Conservation (phyloP, 2,329 filamentous ascomycete genomes). For the Drechslera avenae region DNA sequence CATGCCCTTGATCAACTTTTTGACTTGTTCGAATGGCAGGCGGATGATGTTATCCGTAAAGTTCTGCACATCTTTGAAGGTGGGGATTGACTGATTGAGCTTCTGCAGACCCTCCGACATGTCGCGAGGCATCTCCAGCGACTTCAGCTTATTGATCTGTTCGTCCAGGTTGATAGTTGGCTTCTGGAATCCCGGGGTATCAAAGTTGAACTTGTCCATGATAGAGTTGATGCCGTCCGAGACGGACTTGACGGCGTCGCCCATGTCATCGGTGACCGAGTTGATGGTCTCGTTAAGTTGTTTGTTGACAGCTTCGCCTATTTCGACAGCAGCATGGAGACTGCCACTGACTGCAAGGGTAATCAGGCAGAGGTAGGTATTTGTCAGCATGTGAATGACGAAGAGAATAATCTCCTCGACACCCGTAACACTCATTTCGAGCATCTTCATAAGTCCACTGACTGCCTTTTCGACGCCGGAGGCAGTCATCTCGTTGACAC, state of each 20-base stretch:
- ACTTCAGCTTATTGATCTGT: slow-evolving; percentile 69
- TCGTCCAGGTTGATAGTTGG: slow-evolving; percentile 68
- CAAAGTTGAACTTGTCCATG: slow-evolving; percentile 48
- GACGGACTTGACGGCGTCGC: slow-evolving; percentile 44
- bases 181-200: slow-evolving; percentile 51
- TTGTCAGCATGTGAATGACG: slow-evolving; percentile 87
- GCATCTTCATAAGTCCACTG: slow-evolving; percentile 76
- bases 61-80: slow-evolving; percentile 82
- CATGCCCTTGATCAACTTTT: slow-evolving; percentile 71
- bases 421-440: slow-evolving; percentile 78
- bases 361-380: slow-evolving; percentile 88
- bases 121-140: slow-evolving; percentile 70
- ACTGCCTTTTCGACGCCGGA: slow-evolving; percentile 80
- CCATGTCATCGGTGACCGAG: slow-evolving; percentile 58
- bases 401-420: slow-evolving; percentile 90
- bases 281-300: slow-evolving; percentile 68
- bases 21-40: slow-evolving; percentile 81
- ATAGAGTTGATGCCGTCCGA: slow-evolving; percentile 47
- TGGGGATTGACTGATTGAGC: slow-evolving; percentile 79
- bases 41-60: slow-evolving; percentile 75
- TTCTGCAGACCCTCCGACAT: slow-evolving; percentile 72
- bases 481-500: slow-evolving; percentile 85
- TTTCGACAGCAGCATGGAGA: slow-evolving; percentile 69
- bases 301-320: slow-evolving; percentile 65
- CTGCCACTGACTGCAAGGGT: slow-evolving; percentile 81